Conservation (phyloP, 768 basidiomycete species). For the Tulasnella sp. region DNA sequence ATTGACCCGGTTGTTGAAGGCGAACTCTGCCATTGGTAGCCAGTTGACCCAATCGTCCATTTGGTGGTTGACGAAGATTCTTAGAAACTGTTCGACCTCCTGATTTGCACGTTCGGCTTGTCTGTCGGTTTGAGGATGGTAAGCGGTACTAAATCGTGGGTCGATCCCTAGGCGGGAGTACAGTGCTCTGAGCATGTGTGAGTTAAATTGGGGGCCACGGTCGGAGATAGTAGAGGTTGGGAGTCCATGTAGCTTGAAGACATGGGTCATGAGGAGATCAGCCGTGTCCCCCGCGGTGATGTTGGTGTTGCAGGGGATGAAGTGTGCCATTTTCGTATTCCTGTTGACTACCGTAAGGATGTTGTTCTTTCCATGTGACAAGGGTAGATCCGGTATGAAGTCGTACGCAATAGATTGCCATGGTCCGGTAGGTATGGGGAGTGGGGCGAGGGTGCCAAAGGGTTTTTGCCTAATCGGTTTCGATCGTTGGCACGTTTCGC, state of each 20-base stretch:
- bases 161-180: not conserved
- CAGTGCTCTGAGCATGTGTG: not conserved
- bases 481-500: conserved; percentile 13
- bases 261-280: too few relatives aligned
- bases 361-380: conserved; percentile 13
- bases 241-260: not conserved
- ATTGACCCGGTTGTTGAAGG: not conserved
- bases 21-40: not conserved
- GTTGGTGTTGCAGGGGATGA: too few relatives aligned
- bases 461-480: not conserved
- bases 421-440: conserved; percentile 11
- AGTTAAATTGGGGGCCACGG: too few relatives aligned
- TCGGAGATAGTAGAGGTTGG: not conserved
- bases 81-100: too few relatives aligned
- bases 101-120: too few relatives aligned
- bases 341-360: conserved; percentile 4
- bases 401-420: conserved; percentile 16
- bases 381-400: conserved; percentile 21
- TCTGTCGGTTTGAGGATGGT: too few relatives aligned
- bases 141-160: not conserved
- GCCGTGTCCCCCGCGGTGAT: too few relatives aligned
- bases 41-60: too few relatives aligned
- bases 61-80: too few relatives aligned
- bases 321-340: too few relatives aligned
- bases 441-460: not conserved